Percentiles rank a stretch among this genome's conserved stretches.
phyloP scores from a whole-genome alignment of 2,329 filamentous ascomycete species.

The Alternaria rosae region DNA sequence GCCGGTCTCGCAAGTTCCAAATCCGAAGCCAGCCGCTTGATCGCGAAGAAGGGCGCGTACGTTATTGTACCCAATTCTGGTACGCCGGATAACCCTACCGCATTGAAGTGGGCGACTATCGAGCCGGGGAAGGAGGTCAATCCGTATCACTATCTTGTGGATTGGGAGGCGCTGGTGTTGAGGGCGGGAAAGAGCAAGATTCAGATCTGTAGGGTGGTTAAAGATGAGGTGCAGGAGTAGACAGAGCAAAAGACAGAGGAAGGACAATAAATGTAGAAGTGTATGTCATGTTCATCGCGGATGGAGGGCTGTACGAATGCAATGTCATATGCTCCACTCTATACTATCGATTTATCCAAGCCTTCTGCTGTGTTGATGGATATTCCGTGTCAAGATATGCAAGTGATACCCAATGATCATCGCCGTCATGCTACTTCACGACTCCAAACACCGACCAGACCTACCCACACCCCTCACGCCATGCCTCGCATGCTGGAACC shows the following conservation, averaged over 20 bases:
- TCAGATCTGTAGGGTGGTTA: constrained; percentile 63
- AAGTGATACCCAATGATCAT: not conserved
- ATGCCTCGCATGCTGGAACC: constrained; percentile 16
- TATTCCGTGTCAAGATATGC: not conserved
- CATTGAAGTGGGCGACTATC: constrained; percentile 69
- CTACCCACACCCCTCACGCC: not conserved
- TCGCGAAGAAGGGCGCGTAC: constrained; percentile 65
- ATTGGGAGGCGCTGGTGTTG: constrained; percentile 63
- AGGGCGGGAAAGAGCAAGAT: constrained; percentile 68
- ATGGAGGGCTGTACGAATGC: not conserved
- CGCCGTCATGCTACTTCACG: not conserved
- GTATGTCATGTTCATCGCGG: not conserved
- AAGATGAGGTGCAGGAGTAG: constrained; percentile 52
- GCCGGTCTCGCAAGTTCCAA: constrained; percentile 65
- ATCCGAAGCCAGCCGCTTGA: constrained; percentile 67
- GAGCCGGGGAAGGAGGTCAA: constrained; percentile 66
- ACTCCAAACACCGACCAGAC: not conserved
- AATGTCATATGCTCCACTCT: not conserved
- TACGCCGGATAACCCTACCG: constrained; percentile 46
- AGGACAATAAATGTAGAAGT: not conserved
- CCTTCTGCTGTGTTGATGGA: not conserved
- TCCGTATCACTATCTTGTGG: constrained; percentile 66
- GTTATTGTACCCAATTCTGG: constrained; percentile 58
- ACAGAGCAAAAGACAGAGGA: not conserved
- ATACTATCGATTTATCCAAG: not conserved